phyloP scores from a whole-genome alignment of 2,329 filamentous ascomycete genomes.

The Sordariomycetes sp. region DNA sequence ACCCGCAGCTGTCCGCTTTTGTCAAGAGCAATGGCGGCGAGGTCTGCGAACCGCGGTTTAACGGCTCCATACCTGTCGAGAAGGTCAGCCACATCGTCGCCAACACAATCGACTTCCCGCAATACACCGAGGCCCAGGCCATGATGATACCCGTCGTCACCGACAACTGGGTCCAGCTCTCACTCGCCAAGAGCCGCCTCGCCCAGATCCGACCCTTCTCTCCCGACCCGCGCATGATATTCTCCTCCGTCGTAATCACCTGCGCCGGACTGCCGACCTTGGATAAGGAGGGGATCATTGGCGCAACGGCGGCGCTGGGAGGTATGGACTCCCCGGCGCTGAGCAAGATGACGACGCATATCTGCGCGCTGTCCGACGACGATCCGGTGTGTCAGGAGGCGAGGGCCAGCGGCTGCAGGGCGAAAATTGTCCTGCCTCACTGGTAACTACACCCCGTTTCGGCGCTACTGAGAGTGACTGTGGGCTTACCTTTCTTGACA shows the following conservation, averaged over 20 bases:
- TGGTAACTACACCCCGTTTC: constrained; percentile 43
- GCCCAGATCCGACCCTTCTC: constrained; percentile 74
- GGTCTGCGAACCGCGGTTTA: constrained; percentile 29
- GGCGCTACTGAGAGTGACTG: not conserved
- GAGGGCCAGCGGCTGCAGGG: constrained; percentile 49
- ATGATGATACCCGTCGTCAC: constrained; percentile 75
- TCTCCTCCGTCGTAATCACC: constrained; percentile 70
- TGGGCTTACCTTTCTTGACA: constrained; percentile 16
- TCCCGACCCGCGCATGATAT: constrained; percentile 81
- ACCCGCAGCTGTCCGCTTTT: constrained; percentile 23
- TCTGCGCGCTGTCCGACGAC: constrained; percentile 69
- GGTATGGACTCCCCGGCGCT: constrained; percentile 65
- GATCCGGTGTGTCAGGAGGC: constrained; percentile 58
- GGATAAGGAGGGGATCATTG: constrained; percentile 86
- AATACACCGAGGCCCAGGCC: constrained; percentile 63
- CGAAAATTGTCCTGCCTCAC: constrained; percentile 82
- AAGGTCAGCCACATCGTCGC: constrained; percentile 45
- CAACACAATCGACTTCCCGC: constrained; percentile 79
- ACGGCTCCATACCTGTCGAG: constrained; percentile 33
- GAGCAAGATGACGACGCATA: constrained; percentile 68
- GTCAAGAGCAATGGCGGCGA: constrained; percentile 35
- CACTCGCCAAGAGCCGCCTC: constrained; percentile 54
- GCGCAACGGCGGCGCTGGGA: constrained; percentile 79
- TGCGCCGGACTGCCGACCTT: constrained; percentile 74
- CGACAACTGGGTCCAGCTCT: constrained; percentile 65